Conservation (phyloP, 495 filamentous ascomycete genomes). For the Neurospora tetraspora region DNA sequence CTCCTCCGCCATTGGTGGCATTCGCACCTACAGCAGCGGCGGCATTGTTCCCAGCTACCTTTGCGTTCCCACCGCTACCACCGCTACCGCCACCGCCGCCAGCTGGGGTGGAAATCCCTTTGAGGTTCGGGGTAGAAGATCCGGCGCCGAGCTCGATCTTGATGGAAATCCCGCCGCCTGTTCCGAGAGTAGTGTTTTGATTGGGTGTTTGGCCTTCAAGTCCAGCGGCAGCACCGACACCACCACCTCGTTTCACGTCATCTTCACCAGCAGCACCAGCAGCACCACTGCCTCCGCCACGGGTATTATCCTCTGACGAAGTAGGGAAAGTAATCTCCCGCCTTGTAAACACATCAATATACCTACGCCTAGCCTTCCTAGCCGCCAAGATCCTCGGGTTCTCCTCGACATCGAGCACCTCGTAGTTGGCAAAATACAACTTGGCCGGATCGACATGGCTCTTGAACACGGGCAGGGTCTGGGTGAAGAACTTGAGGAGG, state of each 20-base stretch:
- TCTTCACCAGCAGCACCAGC: background rate
- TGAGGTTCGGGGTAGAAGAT: background rate
- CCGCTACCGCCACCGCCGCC: background rate
- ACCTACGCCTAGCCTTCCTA: conserved; percentile 14
- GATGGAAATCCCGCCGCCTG: background rate
- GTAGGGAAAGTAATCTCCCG: background rate
- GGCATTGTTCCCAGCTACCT: background rate
- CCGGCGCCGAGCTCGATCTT: background rate
- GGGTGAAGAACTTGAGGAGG: conserved; percentile 35
- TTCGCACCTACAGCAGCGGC: background rate
- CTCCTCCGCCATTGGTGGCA: background rate
- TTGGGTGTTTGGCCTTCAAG: background rate
- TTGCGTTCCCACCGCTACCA: background rate
- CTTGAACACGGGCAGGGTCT: conserved; percentile 30
- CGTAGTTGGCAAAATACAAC: conserved; percentile 42
- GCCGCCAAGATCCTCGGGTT: conserved; percentile 16
- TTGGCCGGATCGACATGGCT: conserved; percentile 30
- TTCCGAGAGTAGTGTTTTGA: background rate
- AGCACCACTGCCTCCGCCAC: conserved; percentile 1
- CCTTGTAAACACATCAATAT: conserved; percentile 36
- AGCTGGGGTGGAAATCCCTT: background rate
- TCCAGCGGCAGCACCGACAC: background rate
- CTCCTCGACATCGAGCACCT: conserved; percentile 38
- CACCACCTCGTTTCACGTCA: background rate
- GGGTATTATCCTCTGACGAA: conserved; percentile 5